Evolutionary conservation across 495 filamentous ascomycete species (phyloP), one percentile per base, ranked within the genome.

Genomic region (Neurospora sp.): DNA sequence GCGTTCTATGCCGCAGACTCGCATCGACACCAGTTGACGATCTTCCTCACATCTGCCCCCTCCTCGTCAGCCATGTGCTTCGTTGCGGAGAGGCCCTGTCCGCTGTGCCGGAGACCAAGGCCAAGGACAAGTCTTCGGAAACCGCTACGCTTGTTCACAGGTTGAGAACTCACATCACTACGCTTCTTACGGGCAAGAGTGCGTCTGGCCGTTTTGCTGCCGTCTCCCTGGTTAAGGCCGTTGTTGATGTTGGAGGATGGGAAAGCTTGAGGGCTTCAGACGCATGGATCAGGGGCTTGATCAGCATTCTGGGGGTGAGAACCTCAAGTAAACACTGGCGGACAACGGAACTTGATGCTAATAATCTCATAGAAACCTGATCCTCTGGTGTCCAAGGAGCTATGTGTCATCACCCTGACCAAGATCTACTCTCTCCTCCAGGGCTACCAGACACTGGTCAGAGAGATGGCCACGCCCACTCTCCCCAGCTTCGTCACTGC

Each of bases 391-490:
- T 89, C 89, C 6, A 93, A 93, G 79, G 90, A 90, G 79, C 84
- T 97, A 74, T 87, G 86, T 78, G 85, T 96, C 39, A 88, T 96
- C 72, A 88, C 92, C 37, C 78, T 97, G 74, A 92, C 92, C 27
- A 91, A 91, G 75, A 94, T 96, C 72, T 97, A 93, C 85, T 86
- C 90, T 72, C 85, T 95, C 31, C 91, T 93, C 72, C 93, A 93
- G 76, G 89, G 90, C 70, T 92, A 93, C 82, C 92, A 90, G 46
- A 94, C 92, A 20, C 85, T 97, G 31, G 86, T 95, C n/a, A 86
- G 94, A 76, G 94, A 97, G 79, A 92, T 96, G 75, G 94, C 93
- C 2, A 96, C 93, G 4, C 94, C 94, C 11, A 91, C 89, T 20
- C 85, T 98, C 16, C 90, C 92, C 18, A 83, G 85, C 6, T 96